These are phyloP conservation scores for Leccinum uliginosum DNA, from an alignment of 768 basidiomycete species.

Conservation along the genomic window DNA sequence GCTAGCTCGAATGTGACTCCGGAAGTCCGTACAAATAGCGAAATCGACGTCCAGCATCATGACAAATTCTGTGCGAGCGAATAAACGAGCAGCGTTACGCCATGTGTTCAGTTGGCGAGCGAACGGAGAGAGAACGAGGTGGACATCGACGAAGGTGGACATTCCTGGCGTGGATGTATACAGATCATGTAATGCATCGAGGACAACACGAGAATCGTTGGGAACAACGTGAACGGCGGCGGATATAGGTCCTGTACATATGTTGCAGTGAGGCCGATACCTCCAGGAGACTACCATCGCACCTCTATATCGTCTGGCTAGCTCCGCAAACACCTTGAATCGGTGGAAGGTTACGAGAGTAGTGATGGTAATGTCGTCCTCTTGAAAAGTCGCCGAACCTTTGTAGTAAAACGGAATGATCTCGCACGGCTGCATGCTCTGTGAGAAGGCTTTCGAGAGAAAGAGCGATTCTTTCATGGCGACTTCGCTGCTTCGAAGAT, in stretches of 20 bases:
- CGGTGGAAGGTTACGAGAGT: constrained; percentile 80
- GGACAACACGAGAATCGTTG: constrained; percentile 38
- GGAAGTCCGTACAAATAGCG: constrained; percentile 77
- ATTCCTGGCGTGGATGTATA: constrained; percentile 66
- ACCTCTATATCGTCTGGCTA: constrained; percentile 81
- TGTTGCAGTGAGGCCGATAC: background rate
- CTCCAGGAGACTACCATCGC: constrained; percentile 10
- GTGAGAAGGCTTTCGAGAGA: constrained; percentile 66
- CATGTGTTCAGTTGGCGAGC: constrained; percentile 87
- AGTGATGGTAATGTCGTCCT: constrained; percentile 77
- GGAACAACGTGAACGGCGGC: constrained; percentile 71
- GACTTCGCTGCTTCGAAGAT: constrained; percentile 7
- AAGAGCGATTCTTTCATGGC: constrained; percentile 47
- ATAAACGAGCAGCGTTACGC: constrained; percentile 81
- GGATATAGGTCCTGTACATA: constrained; percentile 70
- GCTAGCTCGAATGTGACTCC: constrained; percentile 47
- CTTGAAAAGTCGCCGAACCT: constrained; percentile 50
- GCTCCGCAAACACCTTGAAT: constrained; percentile 63
- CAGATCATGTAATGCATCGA: constrained; percentile 61
- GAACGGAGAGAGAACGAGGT: constrained; percentile 78
- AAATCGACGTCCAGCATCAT: constrained; percentile 95
- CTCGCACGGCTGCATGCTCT: constrained; percentile 66
- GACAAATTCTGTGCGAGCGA: constrained; percentile 77
- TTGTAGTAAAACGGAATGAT: constrained; percentile 81
- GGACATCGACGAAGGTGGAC: constrained; percentile 72